These are phyloP conservation scores for Lecanicillium sp. DNA, from an alignment of 2,329 filamentous ascomycete genomes.

Conservation along the genomic window DNA sequence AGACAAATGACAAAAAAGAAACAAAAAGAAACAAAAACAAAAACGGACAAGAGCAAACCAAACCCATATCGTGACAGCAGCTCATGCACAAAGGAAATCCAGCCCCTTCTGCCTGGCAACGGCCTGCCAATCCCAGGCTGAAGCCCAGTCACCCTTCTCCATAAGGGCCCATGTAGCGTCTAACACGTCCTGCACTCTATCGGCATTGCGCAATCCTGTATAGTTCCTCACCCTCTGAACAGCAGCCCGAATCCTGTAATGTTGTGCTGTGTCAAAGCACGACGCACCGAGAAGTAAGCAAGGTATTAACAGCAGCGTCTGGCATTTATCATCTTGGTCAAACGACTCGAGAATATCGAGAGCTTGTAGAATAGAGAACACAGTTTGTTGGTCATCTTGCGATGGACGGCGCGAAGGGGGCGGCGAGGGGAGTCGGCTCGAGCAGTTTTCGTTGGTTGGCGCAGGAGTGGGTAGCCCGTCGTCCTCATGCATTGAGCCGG, in stretches of 20 bases:
- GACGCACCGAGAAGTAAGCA: constrained; percentile 57
- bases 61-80: constrained; percentile 16
- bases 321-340: constrained; percentile 50
- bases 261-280: constrained; percentile 47
- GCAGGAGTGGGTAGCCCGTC: constrained; percentile 20
- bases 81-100: constrained; percentile 48
- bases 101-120: constrained; percentile 47
- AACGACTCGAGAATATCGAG: constrained; percentile 50
- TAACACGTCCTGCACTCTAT: constrained; percentile 47
- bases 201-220: constrained; percentile 54
- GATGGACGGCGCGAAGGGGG: constrained; percentile 41
- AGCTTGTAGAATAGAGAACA: constrained; percentile 50
- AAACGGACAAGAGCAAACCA: background rate
- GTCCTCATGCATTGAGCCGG: constrained; percentile 36
- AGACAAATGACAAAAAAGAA: background rate
- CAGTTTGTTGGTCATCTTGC: constrained; percentile 46
- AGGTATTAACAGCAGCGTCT: constrained; percentile 55
- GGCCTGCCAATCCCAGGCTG: constrained; percentile 60
- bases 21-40: background rate
- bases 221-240: constrained; percentile 49
- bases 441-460: constrained; percentile 14
- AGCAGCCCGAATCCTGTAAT: constrained; percentile 45
- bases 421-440: constrained; percentile 32
- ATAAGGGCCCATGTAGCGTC: constrained; percentile 56
- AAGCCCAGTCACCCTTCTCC: constrained; percentile 50